Conservation (phyloP, 106 monocot genomes). For the Amphibolis antarctica region DNA sequence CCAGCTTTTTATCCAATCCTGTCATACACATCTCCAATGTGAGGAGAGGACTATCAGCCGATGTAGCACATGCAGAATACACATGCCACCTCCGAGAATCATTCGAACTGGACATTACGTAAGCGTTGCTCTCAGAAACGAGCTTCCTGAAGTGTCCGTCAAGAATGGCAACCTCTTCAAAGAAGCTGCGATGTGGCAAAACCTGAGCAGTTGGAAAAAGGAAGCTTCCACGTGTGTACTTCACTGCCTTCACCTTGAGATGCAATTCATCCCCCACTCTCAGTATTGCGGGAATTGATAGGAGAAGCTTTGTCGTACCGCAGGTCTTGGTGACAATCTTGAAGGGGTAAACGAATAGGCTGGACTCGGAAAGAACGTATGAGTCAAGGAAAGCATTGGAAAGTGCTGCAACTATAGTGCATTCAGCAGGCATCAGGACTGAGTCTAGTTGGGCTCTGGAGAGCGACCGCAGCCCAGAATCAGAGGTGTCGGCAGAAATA, state of each 20-base stretch:
- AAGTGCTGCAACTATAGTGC: conserved; percentile 75
- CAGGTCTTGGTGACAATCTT: conserved; percentile 88
- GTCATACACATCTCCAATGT: conserved; percentile 99
- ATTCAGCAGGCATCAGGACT: conserved; percentile 48
- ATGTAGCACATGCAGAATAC: conserved; percentile 41
- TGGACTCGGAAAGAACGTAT: conserved; percentile 93
- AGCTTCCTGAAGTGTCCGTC: conserved; percentile 48
- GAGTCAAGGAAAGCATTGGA: conserved; percentile 82
- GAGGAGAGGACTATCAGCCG: conserved; percentile 41
- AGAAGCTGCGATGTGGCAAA: conserved; percentile 73
- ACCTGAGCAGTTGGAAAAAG: conserved; percentile 77
- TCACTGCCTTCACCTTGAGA: conserved; percentile 39
- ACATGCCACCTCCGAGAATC: conserved; percentile 72
- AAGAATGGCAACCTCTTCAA: conserved; percentile 60
- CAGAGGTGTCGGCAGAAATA: conserved; percentile 39
- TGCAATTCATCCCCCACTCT: conserved; percentile 41
- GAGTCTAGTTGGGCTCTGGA: conserved; percentile 61
- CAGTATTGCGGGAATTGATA: conserved; percentile 66
- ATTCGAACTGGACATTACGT: conserved; percentile 44
- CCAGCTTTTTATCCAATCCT: conserved; percentile 32
- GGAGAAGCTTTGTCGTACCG: conserved; percentile 79
- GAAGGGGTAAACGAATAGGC: conserved; percentile 72
- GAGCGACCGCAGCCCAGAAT: conserved; percentile 56
- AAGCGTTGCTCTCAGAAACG: conserved; percentile 46
- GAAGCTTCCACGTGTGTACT: conserved; percentile 78